Evolutionary conservation across 2,329 filamentous ascomycete genomes (phyloP), one percentile per base, ranked within the genome.

Genomic region (Xenoacremonium recifei): DNA sequence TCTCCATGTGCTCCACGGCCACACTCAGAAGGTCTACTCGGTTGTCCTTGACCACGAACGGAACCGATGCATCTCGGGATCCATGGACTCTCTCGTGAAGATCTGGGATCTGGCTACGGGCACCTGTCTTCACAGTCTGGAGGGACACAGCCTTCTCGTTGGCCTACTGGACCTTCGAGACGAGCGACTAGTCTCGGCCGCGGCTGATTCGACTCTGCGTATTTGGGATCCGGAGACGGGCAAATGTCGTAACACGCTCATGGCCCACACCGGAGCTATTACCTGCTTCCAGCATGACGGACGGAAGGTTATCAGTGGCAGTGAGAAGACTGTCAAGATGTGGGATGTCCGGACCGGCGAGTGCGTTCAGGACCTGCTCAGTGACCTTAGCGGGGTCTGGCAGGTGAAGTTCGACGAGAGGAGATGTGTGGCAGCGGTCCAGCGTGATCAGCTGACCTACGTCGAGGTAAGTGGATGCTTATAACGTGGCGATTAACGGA

Each of bases 211-310:
- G 32, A 99, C 93, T 0, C 75, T 99, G 13, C 82, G 93, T 32
- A 96, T 99, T 42, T 99, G 93, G 93, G 91, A 99, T 57, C 93
- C 93, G 0, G 90, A 96, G 61, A 90, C 79, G 33, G 93, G 93
- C 6, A 84, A 88, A 51, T 97, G 93, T 66, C 91, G 89, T 64
- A 90, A 86, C 60, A 92, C 87, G 10, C 74, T 99, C 44, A 92
- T 86, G 54, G 93, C 93, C 0, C 93, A 99, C 59, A 97, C 92
- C 0, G 93, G 92, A 25, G 93, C 93, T 17, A 99, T 99, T 51
- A 99, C 93, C 4, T 99, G 93, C 66, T 99, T 99, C 67, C 93
- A 99, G 66, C 93, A 99, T 57, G 93, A 99, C 61, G 89, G 86
- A 0, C 87, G 91, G 53, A 99, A 99, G 63, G 91, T 99, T 23